Conservation (phyloP, 352 stramenopile genomes). For the Phytopythium oedochilum region DNA sequence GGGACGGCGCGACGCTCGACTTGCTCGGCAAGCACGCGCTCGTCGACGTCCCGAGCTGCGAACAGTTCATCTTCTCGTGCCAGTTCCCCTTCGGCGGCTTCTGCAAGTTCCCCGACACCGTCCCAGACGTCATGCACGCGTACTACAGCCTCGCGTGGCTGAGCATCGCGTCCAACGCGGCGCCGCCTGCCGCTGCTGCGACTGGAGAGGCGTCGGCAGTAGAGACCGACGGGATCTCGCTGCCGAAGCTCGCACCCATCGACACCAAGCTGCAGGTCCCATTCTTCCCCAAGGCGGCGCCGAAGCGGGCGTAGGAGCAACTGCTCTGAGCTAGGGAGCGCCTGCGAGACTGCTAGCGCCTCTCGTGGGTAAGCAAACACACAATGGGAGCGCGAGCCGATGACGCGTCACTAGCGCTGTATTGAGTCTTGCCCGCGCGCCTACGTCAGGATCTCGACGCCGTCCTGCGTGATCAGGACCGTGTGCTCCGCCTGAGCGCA, state of each 20-base stretch:
- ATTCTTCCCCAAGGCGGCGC: slow-evolving; percentile 40
- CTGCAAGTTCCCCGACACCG: slow-evolving; percentile 68
- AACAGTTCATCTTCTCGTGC: slow-evolving; percentile 79
- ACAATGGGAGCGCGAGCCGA: too few relatives aligned
- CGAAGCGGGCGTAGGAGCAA: slow-evolving; percentile 4
- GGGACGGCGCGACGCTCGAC: slow-evolving; percentile 87
- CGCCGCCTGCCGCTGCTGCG: background rate
- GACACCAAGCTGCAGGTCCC: slow-evolving; percentile 80
- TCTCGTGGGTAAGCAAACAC: background rate
- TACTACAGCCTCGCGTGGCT: slow-evolving; percentile 90
- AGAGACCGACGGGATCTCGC: slow-evolving; percentile 7
- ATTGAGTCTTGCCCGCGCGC: too few relatives aligned
- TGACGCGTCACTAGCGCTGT: too few relatives aligned
- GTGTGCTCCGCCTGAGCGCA: slow-evolving; percentile 98
- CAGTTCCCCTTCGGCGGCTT: slow-evolving; percentile 84
- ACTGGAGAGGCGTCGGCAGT: background rate
- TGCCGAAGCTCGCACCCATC: slow-evolving; percentile 39
- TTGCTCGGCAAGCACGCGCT: slow-evolving; percentile 74
- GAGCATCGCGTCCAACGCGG: slow-evolving; percentile 56
- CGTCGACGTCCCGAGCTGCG: slow-evolving; percentile 66
- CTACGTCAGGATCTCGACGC: slow-evolving; percentile 94
- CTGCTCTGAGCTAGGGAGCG: background rate
- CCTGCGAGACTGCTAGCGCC: background rate
- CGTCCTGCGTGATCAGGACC: slow-evolving; percentile 94
- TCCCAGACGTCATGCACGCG: slow-evolving; percentile 90